A percentile compares a stretch with the other conserved stretches of the same genome.
Evolutionary conservation across 768 basidiomycete genomes (phyloP).

Genomic region (Tylopilus intermedius): DNA sequence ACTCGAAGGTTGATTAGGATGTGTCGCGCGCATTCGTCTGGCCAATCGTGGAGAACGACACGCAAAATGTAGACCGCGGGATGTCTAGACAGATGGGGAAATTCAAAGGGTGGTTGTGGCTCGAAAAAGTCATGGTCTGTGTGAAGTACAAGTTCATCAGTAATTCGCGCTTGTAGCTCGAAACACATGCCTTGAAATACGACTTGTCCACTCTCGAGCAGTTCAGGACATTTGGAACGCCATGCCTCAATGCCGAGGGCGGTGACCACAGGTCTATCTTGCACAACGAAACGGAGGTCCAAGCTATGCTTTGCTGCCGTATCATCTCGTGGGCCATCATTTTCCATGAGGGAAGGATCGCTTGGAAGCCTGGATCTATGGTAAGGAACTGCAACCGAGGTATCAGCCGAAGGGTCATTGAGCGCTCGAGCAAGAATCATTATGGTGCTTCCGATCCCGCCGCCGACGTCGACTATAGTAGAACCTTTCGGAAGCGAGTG

Average conservation of each 20-base stretch:
- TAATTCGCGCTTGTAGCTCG: neutral
- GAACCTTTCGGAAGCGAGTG: conserved; percentile 43
- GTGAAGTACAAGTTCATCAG: neutral
- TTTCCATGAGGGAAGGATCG: neutral
- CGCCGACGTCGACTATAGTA: conserved; percentile 63
- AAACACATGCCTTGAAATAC: conserved; percentile 43
- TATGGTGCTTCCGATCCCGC: conserved; percentile 56
- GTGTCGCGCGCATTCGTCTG: conserved; percentile 48
- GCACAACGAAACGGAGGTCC: conserved; percentile 48
- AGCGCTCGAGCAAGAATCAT: conserved; percentile 41
- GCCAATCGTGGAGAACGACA: conserved; percentile 76
- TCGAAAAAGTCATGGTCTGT: conserved; percentile 76
- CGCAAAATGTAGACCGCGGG: conserved; percentile 67
- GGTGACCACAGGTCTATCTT: conserved; percentile 54
- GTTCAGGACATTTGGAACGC: conserved; percentile 52
- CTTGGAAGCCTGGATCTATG: neutral
- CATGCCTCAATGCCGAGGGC: conserved; percentile 54
- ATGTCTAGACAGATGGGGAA: conserved; percentile 26
- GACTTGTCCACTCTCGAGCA: conserved; percentile 50
- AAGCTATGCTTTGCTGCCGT: conserved; percentile 19
- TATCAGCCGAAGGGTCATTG: conserved; percentile 5
- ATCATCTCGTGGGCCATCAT: conserved; percentile 9
- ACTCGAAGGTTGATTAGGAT: conserved; percentile 44
- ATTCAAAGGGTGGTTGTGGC: conserved; percentile 44
- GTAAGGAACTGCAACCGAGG: neutral